phyloP scores from a whole-genome alignment of 305 asterid genomes.

The Vinca major region DNA sequence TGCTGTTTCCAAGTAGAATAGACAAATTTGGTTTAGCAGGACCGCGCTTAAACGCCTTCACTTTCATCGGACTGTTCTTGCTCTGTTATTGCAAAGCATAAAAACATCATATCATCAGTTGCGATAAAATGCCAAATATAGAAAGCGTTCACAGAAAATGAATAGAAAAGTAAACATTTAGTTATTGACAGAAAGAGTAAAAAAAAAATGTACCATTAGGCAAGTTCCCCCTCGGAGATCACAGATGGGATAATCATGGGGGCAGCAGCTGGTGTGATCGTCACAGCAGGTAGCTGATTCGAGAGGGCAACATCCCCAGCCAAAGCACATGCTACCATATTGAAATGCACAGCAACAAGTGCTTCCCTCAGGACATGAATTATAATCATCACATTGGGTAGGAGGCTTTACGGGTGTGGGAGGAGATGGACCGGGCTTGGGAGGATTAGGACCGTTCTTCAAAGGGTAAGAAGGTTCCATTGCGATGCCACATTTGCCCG shows the following conservation, averaged over 20 bases:
- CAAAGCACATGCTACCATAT: conserved; percentile 23
- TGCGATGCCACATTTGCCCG: conserved; percentile 78
- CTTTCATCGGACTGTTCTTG: conserved; percentile 48
- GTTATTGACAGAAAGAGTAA: too few species aligned
- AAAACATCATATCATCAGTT: background rate
- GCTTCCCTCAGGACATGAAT: conserved; percentile 25
- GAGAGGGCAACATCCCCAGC: conserved; percentile 45
- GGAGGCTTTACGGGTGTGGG: conserved; percentile 37
- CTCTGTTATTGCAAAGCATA: conserved; percentile 27
- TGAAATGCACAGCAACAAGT: conserved; percentile 34
- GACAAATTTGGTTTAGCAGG: conserved; percentile 26
- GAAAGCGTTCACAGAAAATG: too few species aligned
- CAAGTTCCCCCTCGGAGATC: conserved; percentile 39
- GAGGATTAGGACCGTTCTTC: conserved; percentile 56
- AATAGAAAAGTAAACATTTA: too few species aligned
- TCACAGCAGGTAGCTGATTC: conserved; percentile 39
- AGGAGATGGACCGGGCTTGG: conserved; percentile 59
- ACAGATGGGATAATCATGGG: conserved; percentile 35
- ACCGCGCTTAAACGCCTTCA: conserved; percentile 37
- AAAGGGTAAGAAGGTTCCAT: conserved; percentile 64
- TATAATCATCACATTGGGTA: conserved; percentile 25
- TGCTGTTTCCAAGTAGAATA: conserved; percentile 10
- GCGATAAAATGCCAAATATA: too few species aligned
- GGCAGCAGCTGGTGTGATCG: conserved; percentile 39
- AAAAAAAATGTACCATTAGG: conserved; percentile 35